These are phyloP conservation scores for Mrakia blollopis DNA, from an alignment of 768 basidiomycete species.

Conservation along the genomic window DNA sequence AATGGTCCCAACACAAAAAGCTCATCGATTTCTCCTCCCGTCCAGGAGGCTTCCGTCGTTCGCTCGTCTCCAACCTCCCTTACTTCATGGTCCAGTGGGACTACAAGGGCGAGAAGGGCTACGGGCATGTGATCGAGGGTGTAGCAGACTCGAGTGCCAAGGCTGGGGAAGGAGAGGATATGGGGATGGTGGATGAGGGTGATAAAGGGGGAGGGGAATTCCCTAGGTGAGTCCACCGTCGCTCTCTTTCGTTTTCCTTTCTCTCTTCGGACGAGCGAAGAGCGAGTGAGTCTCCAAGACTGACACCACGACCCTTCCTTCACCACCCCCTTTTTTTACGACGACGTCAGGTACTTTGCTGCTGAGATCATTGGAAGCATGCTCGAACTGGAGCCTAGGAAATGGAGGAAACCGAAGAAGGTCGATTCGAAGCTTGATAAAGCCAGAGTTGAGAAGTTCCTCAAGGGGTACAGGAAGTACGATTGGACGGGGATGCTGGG, in stretches of 20 bases:
- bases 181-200: conserved; percentile 68
- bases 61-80: conserved; percentile 93
- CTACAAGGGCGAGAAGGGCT: conserved; percentile 94
- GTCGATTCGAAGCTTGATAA: conserved; percentile 67
- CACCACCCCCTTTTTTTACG: too few species aligned
- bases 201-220: conserved; percentile 90
- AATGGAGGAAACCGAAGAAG: conserved; percentile 74
- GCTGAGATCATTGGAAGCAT: conserved; percentile 90
- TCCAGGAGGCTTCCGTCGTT: conserved; percentile 87
- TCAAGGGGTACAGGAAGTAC: conserved; percentile 56
- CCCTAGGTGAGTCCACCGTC: conserved; percentile 68
- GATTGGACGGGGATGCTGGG: conserved; percentile 47
- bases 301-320: too few species aligned
- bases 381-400: conserved; percentile 75
- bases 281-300: too few species aligned
- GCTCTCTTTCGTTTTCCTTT: too few species aligned
- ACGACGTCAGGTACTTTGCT: conserved; percentile 92
- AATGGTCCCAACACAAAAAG: conserved; percentile 99
- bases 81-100: conserved; percentile 99
- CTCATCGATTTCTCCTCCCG: conserved; percentile 86
- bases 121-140: conserved; percentile 97
- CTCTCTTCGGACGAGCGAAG: too few species aligned
- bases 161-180: conserved; percentile 55
- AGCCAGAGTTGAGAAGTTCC: conserved; percentile 64
- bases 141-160: conserved; percentile 57